Evolutionary conservation across 192 early-diverging fungal genomes (phyloP).

Genomic region (Rhizophagus clarus): DNA sequence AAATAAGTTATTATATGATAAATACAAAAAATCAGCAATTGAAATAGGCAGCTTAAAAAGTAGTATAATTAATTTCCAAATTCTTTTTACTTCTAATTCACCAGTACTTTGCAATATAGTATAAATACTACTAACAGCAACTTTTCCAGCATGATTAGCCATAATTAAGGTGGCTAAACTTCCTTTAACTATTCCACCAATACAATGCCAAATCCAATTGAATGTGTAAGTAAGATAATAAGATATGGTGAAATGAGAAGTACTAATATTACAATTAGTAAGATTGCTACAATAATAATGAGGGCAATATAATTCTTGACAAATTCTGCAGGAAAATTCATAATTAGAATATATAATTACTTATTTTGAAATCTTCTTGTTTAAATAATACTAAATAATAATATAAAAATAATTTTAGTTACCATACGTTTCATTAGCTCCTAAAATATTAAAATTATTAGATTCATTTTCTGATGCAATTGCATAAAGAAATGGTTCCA

Average conservation of each 20-base stretch:
- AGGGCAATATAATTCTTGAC: too few relatives aligned
- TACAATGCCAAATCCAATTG: neutral
- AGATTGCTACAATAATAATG: neutral
- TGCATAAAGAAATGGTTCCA: slow-evolving; percentile 7
- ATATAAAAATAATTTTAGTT: neutral
- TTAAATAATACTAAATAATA: too few relatives aligned
- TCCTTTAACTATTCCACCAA: neutral
- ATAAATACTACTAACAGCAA: neutral
- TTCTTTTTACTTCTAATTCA: neutral
- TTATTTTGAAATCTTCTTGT: too few relatives aligned
- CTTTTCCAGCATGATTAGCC: neutral
- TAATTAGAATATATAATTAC: too few relatives aligned
- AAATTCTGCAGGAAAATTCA: too few relatives aligned
- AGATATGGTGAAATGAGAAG: neutral
- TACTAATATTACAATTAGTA: neutral
- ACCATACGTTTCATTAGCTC: slow-evolving; percentile 24
- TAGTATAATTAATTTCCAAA: too few relatives aligned
- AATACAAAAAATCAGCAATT: too few relatives aligned
- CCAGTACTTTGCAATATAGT: neutral
- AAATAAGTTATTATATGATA: too few relatives aligned
- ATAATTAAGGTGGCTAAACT: neutral
- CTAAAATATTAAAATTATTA: neutral
- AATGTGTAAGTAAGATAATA: neutral
- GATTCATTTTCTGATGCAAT: neutral
- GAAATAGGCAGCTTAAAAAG: too few relatives aligned